phyloP scores from a whole-genome alignment of 495 filamentous ascomycete genomes.

The Talaromyces nanjingensis region DNA sequence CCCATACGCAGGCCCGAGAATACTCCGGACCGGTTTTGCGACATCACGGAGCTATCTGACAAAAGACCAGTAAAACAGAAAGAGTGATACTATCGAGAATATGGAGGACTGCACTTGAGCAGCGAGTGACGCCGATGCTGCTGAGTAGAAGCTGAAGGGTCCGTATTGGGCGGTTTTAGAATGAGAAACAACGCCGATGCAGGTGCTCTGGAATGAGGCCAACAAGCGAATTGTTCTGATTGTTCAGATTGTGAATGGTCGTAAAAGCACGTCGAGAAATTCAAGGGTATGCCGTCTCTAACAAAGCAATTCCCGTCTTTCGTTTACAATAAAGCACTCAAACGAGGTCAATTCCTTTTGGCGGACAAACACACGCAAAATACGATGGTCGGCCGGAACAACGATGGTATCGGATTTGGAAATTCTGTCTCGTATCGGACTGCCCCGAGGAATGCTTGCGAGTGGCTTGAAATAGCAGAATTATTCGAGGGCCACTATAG shows the following conservation, averaged over 20 bases:
- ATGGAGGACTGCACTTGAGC: conserved; percentile 42
- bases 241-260: neutral
- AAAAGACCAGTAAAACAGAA: conserved; percentile 11
- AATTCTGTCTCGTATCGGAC: neutral
- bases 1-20: conserved; percentile 77
- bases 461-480: neutral
- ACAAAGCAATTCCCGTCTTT: neutral
- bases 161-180: conserved; percentile 44
- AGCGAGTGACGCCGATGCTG: conserved; percentile 27
- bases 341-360: neutral
- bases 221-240: neutral
- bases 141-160: conserved; percentile 28
- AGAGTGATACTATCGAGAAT: conserved; percentile 26
- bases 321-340: neutral
- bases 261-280: neutral
- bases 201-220: conserved; percentile 5
- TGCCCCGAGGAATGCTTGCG: conserved; percentile 5
- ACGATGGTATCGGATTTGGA: neutral
- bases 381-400: neutral
- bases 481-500: conserved; percentile 3
- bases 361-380: neutral
- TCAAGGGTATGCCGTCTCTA: neutral
- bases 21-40: conserved; percentile 66
- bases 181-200: conserved; percentile 18
- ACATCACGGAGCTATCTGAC: conserved; percentile 45